Evolutionary conservation across 1,284 basidiomycete genomes (phyloP), one percentile per base, ranked within the genome.

Genomic region (Sporisorium iseilematis-ciliati): DNA sequence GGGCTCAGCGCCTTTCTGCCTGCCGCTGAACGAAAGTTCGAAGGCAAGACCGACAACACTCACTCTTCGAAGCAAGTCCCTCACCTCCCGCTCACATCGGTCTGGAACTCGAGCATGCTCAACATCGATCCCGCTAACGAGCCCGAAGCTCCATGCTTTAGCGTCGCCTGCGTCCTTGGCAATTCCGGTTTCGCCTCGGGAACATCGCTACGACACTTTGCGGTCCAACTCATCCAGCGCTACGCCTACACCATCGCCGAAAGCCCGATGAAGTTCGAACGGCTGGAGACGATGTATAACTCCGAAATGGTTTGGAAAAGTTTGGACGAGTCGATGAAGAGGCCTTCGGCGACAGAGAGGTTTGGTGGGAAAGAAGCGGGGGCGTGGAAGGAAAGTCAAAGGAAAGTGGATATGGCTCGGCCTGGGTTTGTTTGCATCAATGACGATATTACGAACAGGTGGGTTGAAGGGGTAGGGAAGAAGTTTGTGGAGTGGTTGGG

Each of bases 171-270:
- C 55, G 57, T 80, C 8, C 50, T 66, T 1, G 31, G 61, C 21
- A 59, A 53, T 18, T 69, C 65, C 11, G 72, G 75, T 7, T 70
- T 59, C 48, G 65, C 48, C 0, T 18, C 43, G 14, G 48, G 48
- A 25, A 57, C 60, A 0, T 31, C 50, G 0, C 58, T 66, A 2
- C 64, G 65, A 23, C 12, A 12, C 4, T 80, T 80, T 42, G 72
- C 73, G 0, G 33, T 31, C 50, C 29, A 50, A 21, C 59, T 80
- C 16, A 68, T 80, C 29, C 66, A 66, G 25, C 62, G 73, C 20
- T 80, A 80, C 57, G 52, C 72, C 18, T 80, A 76, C 57, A 64
- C 61, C 6, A 55, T 80, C 11, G 60, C 62, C 42, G 65, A 75
- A 12, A 55, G 66, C 2, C 75, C 68, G 0, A 20, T 75, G 21